Evolutionary conservation across 2,329 filamentous ascomycete species (phyloP), one percentile per base, ranked within the genome.

Genomic region (Periglandula ipomoeae): DNA sequence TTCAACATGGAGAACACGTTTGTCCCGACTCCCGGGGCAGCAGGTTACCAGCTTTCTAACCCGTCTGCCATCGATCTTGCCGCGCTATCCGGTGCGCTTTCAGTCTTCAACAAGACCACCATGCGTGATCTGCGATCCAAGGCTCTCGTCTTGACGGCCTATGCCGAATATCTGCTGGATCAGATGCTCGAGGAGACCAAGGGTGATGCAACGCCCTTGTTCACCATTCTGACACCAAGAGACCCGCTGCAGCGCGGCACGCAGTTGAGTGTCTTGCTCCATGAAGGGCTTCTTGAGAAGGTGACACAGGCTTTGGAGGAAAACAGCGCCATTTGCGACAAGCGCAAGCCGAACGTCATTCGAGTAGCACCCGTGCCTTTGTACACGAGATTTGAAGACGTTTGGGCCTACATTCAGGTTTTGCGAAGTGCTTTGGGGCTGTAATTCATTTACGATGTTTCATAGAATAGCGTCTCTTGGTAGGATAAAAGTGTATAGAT

Each of bases 1-100:
- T 95, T 95, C 70, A 74, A 80, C 55, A 95, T 95, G 89, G 81
- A 84, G 49, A 91, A 89, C 66, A 71, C 73, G 50, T 95, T 94
- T 66, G 71, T 82, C 37, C 88, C 89, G 4, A 86, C 87, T 7
- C 70, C 78, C 2, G 89, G 90, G 35, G 90, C 89, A 0, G 81
- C 75, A 30, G 89, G 89, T 4, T 95, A 81, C 66, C 88, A 95
- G 65, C 65, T 91, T n/a, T 88, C 84, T 45, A 96, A 95, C 63
- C 88, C 32, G 78, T 87, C 81, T 0, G 86, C 83, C 10, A 72
- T 93, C 6, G 88, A 94, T 58, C 76, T 90, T 41, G 85, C 85
- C 13, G 79, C 82, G n/a, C 74, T 95, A 2, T 72, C 80, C 9
- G 87, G 82, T 0, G 83, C 85, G 1, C 70, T 95, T 5, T 81